These are phyloP conservation scores for Inonotus hispidus DNA, from an alignment of 1,284 basidiomycete genomes.

Conservation along the genomic window DNA sequence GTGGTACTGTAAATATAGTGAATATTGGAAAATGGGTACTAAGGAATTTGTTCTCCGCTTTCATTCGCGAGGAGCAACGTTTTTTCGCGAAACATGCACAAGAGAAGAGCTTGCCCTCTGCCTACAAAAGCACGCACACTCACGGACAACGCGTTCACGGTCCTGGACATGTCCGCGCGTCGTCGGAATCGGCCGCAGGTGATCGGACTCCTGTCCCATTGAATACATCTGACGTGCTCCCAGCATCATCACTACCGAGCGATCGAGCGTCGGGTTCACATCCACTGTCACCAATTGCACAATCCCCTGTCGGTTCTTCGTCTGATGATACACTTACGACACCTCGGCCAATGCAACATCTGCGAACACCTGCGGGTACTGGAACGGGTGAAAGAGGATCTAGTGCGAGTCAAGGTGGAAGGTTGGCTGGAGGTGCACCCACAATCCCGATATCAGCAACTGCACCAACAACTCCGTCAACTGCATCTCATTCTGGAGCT, in stretches of 20 bases:
- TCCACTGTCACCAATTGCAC: conserved; percentile 31
- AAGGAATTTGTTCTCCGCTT: conserved; percentile 66
- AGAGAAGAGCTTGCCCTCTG: conserved; percentile 22
- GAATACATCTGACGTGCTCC: not conserved
- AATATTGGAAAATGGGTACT: conserved; percentile 80
- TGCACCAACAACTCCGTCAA: conserved; percentile 7
- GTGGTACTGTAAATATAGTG: conserved; percentile 39
- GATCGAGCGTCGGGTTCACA: not conserved
- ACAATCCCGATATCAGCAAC: not conserved
- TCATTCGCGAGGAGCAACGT: conserved; percentile 61
- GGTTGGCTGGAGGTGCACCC: not conserved
- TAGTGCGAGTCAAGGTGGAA: conserved; percentile 22
- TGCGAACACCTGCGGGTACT: conserved; percentile 24
- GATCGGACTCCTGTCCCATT: not conserved
- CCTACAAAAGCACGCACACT: conserved; percentile 26
- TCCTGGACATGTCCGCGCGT: conserved; percentile 7
- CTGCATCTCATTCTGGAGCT: not conserved
- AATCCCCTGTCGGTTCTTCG: conserved; percentile 26
- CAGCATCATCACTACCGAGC: not conserved
- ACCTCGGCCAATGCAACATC: conserved; percentile 24
- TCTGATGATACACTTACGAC: conserved; percentile 20
- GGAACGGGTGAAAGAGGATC: conserved; percentile 21
- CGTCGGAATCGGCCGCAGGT: conserved; percentile 1
- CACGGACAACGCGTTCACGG: not conserved
- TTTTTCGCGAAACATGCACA: conserved; percentile 19